A percentile compares a stretch with the other conserved stretches of the same genome.
phyloP scores from a whole-genome alignment of 192 early-diverging fungal genomes.

The Gonapodya sp. region DNA sequence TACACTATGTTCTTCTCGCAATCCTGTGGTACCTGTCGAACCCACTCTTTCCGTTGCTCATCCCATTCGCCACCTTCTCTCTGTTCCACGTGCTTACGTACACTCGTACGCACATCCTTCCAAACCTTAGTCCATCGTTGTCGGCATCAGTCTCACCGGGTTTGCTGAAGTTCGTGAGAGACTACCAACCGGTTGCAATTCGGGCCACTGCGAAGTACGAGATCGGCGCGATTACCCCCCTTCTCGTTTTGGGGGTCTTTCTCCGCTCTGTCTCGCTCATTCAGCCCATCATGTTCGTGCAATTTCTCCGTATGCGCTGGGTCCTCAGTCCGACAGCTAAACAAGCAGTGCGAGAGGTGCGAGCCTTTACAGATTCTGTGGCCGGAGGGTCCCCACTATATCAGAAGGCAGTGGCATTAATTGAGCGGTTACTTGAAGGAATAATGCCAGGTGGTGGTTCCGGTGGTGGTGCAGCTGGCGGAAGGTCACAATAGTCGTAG shows the following conservation, averaged over 20 bases:
- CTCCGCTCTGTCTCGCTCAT: not conserved
- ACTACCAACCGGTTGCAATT: conserved; percentile 2
- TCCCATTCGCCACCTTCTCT: conserved; percentile 5
- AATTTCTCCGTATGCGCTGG: conserved; percentile 2
- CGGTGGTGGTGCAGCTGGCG: not conserved
- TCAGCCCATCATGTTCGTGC: not conserved
- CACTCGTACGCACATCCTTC: conserved; percentile 4
- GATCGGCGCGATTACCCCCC: not conserved
- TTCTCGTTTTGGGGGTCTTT: not conserved
- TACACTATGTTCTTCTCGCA: not conserved
- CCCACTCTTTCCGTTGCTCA: not conserved
- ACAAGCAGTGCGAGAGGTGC: not conserved
- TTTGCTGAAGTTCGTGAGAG: not conserved
- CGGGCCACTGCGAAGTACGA: not conserved
- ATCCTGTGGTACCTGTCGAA: conserved; percentile 6
- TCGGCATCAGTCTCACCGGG: not conserved
- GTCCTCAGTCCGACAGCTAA: not conserved
- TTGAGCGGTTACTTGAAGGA: not conserved
- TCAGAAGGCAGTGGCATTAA: not conserved
- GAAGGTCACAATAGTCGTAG: not conserved
- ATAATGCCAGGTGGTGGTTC: not conserved
- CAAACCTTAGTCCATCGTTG: not conserved
- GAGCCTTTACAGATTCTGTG: not conserved
- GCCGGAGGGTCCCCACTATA: not conserved
- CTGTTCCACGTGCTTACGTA: conserved; percentile 7